Evolutionary conservation across 1,139 yeast genomes (phyloP).

Genomic region (Suhomyces guaymorum): DNA sequence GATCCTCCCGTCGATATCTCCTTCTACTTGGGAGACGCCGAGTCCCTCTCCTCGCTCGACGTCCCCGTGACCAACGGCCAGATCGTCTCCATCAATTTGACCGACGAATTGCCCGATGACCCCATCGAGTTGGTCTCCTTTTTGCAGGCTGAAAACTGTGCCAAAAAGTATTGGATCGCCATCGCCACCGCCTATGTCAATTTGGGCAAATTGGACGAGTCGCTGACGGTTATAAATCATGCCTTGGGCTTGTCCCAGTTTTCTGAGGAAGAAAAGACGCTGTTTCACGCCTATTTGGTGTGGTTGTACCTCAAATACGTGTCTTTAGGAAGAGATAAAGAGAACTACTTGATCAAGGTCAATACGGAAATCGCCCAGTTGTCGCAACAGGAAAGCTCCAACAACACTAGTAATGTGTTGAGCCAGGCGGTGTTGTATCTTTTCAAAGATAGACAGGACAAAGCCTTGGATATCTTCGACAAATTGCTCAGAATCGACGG

Average conservation of each 20-base stretch:
- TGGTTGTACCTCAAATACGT: slow-evolving; percentile 65
- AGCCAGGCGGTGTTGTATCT: slow-evolving; percentile 58
- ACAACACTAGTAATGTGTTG: slow-evolving; percentile 45
- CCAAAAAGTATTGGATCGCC: slow-evolving; percentile 77
- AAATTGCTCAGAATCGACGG: slow-evolving; percentile 49
- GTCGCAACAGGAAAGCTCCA: slow-evolving; percentile 18
- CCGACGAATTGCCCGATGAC: slow-evolving; percentile 82
- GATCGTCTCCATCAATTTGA: slow-evolving; percentile 66
- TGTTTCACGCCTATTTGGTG: slow-evolving; percentile 62
- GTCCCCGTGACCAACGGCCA: slow-evolving; percentile 72
- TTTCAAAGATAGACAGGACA: slow-evolving; percentile 55
- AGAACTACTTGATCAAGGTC: slow-evolving; percentile 27
- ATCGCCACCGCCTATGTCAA: slow-evolving; percentile 81
- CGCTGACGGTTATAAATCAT: slow-evolving; percentile 60
- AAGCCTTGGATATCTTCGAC: slow-evolving; percentile 66
- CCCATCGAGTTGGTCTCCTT: slow-evolving; percentile 78
- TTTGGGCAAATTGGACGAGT: slow-evolving; percentile 58
- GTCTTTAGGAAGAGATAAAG: slow-evolving; percentile 28
- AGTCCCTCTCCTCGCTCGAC: slow-evolving; percentile 46
- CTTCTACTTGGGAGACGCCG: slow-evolving; percentile 39
- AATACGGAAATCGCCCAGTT: slow-evolving; percentile 22
- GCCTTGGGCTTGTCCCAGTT: slow-evolving; percentile 51
- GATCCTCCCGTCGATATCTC: slow-evolving; percentile 40
- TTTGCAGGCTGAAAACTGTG: slow-evolving; percentile 76
- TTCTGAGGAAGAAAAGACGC: slow-evolving; percentile 50